Evolutionary conservation across 768 basidiomycete species (phyloP).

Genomic region (Lepiota brunneoincarnata): DNA sequence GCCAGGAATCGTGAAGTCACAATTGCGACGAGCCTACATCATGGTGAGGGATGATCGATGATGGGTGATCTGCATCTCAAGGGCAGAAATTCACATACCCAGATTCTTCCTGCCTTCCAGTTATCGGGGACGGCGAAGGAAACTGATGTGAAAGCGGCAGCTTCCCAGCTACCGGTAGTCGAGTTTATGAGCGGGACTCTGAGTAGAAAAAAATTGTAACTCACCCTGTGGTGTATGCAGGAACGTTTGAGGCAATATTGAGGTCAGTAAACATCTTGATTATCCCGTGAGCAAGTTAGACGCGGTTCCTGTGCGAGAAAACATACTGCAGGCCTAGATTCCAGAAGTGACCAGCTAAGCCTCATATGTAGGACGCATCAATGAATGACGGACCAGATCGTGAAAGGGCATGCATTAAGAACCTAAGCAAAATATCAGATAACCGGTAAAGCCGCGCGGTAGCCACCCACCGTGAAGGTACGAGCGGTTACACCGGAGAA

Average conservation of each 20-base stretch:
- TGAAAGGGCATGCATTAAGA: conserved; percentile 63
- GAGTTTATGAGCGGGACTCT: too few relatives aligned
- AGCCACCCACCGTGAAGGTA: conserved; percentile 40
- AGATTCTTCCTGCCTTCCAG: conserved; percentile 62
- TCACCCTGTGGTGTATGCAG: conserved; percentile 45
- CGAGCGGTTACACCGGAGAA: conserved; percentile 37
- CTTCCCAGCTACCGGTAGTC: conserved; percentile 33
- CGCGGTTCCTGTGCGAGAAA: neutral
- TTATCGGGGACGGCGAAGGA: conserved; percentile 55
- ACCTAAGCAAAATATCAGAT: conserved; percentile 27
- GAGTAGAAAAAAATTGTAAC: conserved; percentile 1
- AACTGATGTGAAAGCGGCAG: conserved; percentile 31
- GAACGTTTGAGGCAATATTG: conserved; percentile 43
- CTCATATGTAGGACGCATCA: neutral
- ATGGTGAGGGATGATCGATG: neutral
- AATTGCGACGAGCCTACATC: conserved; percentile 53
- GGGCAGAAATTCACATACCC: conserved; percentile 25
- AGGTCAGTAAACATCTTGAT: conserved; percentile 57
- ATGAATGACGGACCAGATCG: conserved; percentile 50
- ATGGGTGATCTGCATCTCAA: neutral
- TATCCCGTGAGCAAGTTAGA: neutral
- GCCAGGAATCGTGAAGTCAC: conserved; percentile 49
- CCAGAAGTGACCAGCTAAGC: neutral
- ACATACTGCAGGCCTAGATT: conserved; percentile 34
- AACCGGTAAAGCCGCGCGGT: neutral